Evolutionary conservation across 345 rosid genomes (phyloP).

Genomic region (Linum usitatissimum): DNA sequence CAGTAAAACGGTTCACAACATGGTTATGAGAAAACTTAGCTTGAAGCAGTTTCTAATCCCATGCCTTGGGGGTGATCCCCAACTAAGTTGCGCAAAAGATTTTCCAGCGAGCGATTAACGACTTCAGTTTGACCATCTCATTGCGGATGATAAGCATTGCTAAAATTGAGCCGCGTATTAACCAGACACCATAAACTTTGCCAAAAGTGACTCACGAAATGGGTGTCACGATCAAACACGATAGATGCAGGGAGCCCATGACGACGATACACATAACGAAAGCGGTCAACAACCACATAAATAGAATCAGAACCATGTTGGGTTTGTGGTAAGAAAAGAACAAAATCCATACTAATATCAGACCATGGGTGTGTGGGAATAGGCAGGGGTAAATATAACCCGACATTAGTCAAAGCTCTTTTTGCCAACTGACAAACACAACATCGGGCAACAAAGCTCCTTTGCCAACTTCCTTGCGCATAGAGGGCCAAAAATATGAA

Average conservation of each 20-base stretch:
- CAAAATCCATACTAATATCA: background rate
- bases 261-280: background rate
- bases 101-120: background rate
- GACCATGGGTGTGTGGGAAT: background rate
- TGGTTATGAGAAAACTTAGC: too few species aligned
- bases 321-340: background rate
- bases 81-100: background rate
- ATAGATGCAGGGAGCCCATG: constrained; percentile 1
- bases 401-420: background rate
- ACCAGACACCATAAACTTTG: background rate
- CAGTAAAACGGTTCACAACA: too few species aligned
- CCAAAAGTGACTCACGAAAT: constrained; percentile 1
- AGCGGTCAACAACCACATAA: background rate
- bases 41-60: too few species aligned
- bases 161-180: background rate
- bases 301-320: background rate
- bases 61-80: background rate
- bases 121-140: background rate
- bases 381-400: background rate
- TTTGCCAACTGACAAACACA: background rate
- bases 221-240: background rate
- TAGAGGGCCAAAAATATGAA: too few species aligned
- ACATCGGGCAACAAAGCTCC: too few species aligned
- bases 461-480: too few species aligned
- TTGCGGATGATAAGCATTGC: background rate